Base-by-base conservation (phyloP, 768 basidiomycete genomes). In the Leucosporidium scottii region DNA sequence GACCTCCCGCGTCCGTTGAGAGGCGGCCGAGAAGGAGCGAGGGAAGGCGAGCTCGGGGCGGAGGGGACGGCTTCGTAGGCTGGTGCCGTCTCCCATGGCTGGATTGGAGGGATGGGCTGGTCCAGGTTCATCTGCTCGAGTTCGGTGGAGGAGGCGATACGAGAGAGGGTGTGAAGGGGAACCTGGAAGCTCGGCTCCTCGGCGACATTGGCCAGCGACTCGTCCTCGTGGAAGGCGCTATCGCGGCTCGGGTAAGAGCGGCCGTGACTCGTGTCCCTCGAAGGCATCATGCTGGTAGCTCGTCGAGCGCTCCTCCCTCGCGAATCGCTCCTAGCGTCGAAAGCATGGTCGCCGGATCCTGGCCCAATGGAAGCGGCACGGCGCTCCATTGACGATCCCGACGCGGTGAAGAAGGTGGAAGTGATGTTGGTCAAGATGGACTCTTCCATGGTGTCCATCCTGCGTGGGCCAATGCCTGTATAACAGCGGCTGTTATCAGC, bases 361-460 rank as follows among this genome's bases (percentile, higher is more conserved):
- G 83, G 83, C 0, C 82, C 84, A 27, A 85, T 77, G 0, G 84
- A 85, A 12, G 79, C 74, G 3, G 82, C 80, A 27, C 80, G 85
- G 74, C 76, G 84, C 79, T 62, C 80, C 73, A 69, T 80, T 74
- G 58, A 80, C 1, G 77, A 75, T 20, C 74, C 48, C 0, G 82
- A 81, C 0, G 89, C 88, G 59, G 82, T 82, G 78, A 93, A 96
- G 77, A 89, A 87, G 7, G 85, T 83, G 39, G 84, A 84, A 0
- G 85, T 84, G 20, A 87, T 84, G 48, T 86, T 85, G 74, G 90
- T 86, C 36, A 93, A 81, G 39, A 81, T 81, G 76, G 88, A 87
- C 65, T 89, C 86, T 77, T 97, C 93, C 17, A 82, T 84, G 21
- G 90, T 82, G 56, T 94, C 89, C 66, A 87, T 78, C 30, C 89